These are phyloP conservation scores for Lichtheimia ornata DNA, from an alignment of 371 early-diverging fungal species.

Conservation along the genomic window DNA sequence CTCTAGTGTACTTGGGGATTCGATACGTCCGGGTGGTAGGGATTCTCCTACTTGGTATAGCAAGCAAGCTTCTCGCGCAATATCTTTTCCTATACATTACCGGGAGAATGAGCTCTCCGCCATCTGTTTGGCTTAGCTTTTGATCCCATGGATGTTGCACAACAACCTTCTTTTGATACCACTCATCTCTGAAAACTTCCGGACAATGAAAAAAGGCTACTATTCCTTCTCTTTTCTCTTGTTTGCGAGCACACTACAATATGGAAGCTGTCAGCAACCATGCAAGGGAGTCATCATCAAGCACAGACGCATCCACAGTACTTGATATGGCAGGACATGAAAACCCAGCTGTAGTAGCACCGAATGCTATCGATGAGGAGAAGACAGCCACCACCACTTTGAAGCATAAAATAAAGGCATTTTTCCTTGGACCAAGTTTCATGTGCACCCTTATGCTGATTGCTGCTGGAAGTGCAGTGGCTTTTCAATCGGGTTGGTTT, in stretches of 20 bases:
- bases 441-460: slow-evolving; percentile 5
- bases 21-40: slow-evolving; percentile 48
- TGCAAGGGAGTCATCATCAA: background rate
- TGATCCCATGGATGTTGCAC: background rate
- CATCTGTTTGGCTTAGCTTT: slow-evolving; percentile 8
- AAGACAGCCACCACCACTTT: background rate
- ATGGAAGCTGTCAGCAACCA: background rate
- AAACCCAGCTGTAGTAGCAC: background rate
- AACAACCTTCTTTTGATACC: too few species aligned
- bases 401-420: background rate
- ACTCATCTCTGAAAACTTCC: too few species aligned
- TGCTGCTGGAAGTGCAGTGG: slow-evolving; percentile 13
- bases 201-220: background rate
- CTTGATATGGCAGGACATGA: background rate
- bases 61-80: slow-evolving; percentile 50
- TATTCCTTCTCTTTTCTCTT: background rate
- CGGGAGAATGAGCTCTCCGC: slow-evolving; percentile 1
- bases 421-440: background rate
- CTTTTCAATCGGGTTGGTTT: slow-evolving; percentile 10
- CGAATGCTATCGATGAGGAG: background rate
- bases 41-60: slow-evolving; percentile 53
- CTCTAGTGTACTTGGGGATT: slow-evolving; percentile 53
- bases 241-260: background rate
- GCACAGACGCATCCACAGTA: background rate
- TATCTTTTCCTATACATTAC: slow-evolving; percentile 51